Evolutionary conservation across 2,329 filamentous ascomycete species (phyloP), one percentile per base, ranked within the genome.

Genomic region (Colletotrichum cordylinicola): DNA sequence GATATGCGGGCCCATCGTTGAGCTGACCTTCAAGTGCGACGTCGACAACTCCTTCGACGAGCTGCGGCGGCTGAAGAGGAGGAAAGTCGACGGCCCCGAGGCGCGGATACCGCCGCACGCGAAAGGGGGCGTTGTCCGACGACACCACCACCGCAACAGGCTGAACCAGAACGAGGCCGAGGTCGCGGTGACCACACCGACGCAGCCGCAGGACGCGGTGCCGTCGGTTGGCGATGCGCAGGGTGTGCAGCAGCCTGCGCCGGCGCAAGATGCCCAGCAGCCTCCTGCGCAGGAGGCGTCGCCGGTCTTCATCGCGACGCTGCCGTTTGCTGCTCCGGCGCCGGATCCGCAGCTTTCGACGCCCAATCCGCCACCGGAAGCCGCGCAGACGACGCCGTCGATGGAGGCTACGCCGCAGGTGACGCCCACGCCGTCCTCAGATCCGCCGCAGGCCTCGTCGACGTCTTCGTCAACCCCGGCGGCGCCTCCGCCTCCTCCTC

Each of bases 1-100:
- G 52, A 86, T 87, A 67, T 87, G 85, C 79, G 85, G 85, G 6
- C 85, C 85, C 67, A 83, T 87, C 65, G 84, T 87, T 72, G 85
- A 87, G 79, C 79, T 87, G n/a, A 83, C 84, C 37, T 79, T 79
- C 12, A 82, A 82, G 60, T 87, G 85, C 80, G 81, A 82, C 76
- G 65, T 80, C 37, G 78, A 79, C 31, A 68, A 71, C 60, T 69
- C 64, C 43, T 75, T 75, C 27, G 71, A 80, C 10, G 78, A 81
- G 67, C 72, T 79, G 55, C 75, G 78, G 58, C 78, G 78, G 29
- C 70, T 83, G n/a, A 80, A 79, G 78, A 81, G 82, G 77, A 77
- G 82, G 27, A 77, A 79, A 24, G 10, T 67, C 33, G 75, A 68
- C 33, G 31, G 29, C n/a, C 39, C 43, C 58, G 18, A 48, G 10